Evolutionary conservation across 805 yeast genomes (phyloP).

Genomic region (Debaryomyces hansenii): DNA sequence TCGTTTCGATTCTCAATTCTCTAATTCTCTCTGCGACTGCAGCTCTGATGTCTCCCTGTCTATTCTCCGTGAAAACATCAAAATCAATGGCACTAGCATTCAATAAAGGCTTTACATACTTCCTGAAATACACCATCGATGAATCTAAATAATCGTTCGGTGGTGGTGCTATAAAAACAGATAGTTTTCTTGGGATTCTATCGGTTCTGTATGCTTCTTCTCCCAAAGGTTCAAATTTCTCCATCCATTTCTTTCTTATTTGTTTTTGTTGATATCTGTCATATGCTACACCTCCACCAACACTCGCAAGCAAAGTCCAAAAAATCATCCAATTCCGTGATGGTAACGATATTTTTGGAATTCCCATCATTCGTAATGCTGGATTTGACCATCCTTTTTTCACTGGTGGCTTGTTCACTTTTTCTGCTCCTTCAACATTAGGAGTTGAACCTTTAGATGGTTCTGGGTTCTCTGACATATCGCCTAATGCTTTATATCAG

Average conservation of each 20-base stretch:
- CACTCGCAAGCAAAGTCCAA: constrained; percentile 64
- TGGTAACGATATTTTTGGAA: constrained; percentile 75
- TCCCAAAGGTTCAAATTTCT: constrained; percentile 55
- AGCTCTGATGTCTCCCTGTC: constrained; percentile 87
- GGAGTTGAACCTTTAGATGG: not conserved
- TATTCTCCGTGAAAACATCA: constrained; percentile 69
- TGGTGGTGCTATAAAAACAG: constrained; percentile 92
- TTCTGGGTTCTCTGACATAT: not conserved
- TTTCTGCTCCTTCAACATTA: not conserved
- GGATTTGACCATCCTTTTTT: constrained; percentile 65
- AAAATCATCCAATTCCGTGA: constrained; percentile 93
- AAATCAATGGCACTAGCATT: constrained; percentile 84
- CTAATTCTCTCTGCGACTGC: constrained; percentile 83
- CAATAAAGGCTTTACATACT: constrained; percentile 81
- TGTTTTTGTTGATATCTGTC: constrained; percentile 74
- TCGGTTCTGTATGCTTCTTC: constrained; percentile 43
- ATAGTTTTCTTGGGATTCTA: constrained; percentile 68
- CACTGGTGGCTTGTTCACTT: constrained; percentile 7
- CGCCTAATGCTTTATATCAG: not conserved
- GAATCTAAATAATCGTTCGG: constrained; percentile 87
- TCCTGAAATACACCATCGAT: constrained; percentile 69
- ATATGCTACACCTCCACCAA: constrained; percentile 75
- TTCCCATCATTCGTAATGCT: constrained; percentile 82
- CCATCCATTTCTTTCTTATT: constrained; percentile 65
- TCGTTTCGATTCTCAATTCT: constrained; percentile 51